Evolutionary conservation across 108 stramenopile species (phyloP).

Genomic region (Nannochloropsis salina): DNA sequence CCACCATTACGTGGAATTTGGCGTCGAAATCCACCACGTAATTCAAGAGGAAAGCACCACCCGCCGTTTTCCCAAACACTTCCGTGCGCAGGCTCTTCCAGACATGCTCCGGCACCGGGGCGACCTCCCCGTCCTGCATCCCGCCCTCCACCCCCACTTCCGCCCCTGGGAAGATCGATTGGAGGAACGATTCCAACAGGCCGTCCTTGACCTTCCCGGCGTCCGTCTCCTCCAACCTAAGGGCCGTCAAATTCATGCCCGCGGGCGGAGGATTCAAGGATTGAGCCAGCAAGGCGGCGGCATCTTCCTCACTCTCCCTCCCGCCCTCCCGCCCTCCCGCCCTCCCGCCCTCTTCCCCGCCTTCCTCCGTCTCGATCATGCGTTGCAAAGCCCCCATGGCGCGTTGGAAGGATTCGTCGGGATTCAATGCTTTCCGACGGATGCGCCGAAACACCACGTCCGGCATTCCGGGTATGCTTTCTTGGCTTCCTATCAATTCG

Average conservation of each 20-base stretch:
- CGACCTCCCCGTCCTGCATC: not conserved
- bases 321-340: not conserved
- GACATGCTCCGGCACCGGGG: not conserved
- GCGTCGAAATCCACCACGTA: conserved; percentile 12
- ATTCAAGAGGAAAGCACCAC: not conserved
- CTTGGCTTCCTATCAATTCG: not conserved
- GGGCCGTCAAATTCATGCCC: not conserved
- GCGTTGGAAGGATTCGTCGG: not conserved
- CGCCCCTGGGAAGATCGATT: not conserved
- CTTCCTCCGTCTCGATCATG: conserved; percentile 4
- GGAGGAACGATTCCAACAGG: not conserved
- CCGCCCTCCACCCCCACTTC: not conserved
- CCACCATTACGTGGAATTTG: not conserved
- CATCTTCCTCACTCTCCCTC: too few species aligned
- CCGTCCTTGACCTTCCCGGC: not conserved
- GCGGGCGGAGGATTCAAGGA: not conserved
- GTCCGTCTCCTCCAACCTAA: not conserved
- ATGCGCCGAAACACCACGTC: not conserved
- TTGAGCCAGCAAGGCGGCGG: not conserved
- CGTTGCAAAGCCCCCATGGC: not conserved
- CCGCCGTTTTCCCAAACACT: not conserved
- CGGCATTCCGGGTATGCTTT: not conserved
- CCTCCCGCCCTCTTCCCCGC: not conserved
- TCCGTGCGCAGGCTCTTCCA: not conserved
- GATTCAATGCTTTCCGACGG: not conserved